A percentile compares a stretch with the other conserved stretches of the same genome.
phyloP scores from a whole-genome alignment of 139 green algal genomes.

The Haematococcus sp. region DNA sequence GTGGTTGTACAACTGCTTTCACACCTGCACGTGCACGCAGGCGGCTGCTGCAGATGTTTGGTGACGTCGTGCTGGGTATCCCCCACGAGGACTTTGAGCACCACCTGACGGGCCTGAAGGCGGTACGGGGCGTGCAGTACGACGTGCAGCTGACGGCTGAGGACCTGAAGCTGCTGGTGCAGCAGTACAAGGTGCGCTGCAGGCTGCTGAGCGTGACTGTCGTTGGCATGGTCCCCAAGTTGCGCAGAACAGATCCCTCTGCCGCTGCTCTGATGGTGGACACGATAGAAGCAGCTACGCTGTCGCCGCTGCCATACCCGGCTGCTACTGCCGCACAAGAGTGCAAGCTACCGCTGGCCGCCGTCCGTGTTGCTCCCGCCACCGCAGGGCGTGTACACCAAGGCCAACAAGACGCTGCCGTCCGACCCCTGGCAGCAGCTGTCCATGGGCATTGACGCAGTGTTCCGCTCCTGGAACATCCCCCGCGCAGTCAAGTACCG shows the following conservation, averaged over 20 bases:
- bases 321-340: too few relatives aligned
- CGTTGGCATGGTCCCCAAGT: neutral
- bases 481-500: constrained; percentile 84
- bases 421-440: constrained; percentile 78
- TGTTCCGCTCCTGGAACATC: constrained; percentile 77
- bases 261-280: too few relatives aligned
- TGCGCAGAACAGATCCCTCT: too few relatives aligned
- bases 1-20: too few relatives aligned
- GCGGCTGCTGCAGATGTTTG: constrained; percentile 88
- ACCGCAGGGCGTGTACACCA: constrained; percentile 50
- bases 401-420: constrained; percentile 46
- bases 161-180: constrained; percentile 73
- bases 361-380: too few relatives aligned
- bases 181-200: constrained; percentile 63
- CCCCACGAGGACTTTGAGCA: constrained; percentile 74
- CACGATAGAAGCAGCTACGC: too few relatives aligned
- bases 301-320: too few relatives aligned
- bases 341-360: too few relatives aligned
- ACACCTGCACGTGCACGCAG: constrained; percentile 56
- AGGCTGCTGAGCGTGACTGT: too few relatives aligned
- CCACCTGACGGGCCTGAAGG: neutral
- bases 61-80: constrained; percentile 79
- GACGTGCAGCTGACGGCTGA: constrained; percentile 77
- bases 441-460: constrained; percentile 59
- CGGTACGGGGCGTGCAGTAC: constrained; percentile 25